phyloP scores from a whole-genome alignment of 1,284 basidiomycete genomes.

The Trichosporon faecale region DNA sequence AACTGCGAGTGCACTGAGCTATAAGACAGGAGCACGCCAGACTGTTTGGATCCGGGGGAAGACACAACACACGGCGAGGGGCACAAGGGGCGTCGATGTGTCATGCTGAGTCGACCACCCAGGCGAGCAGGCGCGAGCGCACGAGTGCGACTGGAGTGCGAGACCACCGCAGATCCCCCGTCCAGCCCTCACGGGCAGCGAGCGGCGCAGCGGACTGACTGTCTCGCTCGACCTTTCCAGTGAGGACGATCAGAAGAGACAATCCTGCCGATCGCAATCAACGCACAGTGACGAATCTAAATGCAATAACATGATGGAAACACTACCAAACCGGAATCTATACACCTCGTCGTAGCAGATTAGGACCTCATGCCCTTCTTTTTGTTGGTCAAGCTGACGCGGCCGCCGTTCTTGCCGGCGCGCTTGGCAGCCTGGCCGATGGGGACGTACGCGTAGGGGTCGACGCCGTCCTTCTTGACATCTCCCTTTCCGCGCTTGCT shows the following conservation, averaged over 20 bases:
- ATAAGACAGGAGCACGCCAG: not conserved
- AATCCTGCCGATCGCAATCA: not conserved
- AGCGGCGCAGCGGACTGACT: too few species aligned
- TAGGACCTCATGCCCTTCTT: constrained; percentile 49
- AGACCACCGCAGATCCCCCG: not conserved
- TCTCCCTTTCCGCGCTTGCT: constrained; percentile 83
- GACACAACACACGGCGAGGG: not conserved
- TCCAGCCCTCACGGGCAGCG: too few species aligned
- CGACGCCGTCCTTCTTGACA: constrained; percentile 75
- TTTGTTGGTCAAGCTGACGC: constrained; percentile 50
- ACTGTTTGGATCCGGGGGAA: not conserved
- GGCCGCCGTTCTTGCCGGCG: constrained; percentile 32
- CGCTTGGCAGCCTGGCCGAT: constrained; percentile 68
- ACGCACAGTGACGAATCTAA: not conserved
- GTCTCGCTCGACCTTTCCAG: not conserved
- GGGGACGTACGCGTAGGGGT: constrained; percentile 89
- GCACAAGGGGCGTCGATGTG: not conserved
- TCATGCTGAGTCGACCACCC: not conserved
- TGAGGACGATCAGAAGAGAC: not conserved
- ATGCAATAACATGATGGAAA: constrained; percentile 10
- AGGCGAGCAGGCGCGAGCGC: not conserved
- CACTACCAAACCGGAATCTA: constrained; percentile 8
- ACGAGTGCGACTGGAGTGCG: not conserved
- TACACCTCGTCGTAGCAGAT: not conserved
- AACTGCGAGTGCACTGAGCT: not conserved